Conservation (phyloP, 495 filamentous ascomycete genomes). For the Aspergillus campestris region DNA sequence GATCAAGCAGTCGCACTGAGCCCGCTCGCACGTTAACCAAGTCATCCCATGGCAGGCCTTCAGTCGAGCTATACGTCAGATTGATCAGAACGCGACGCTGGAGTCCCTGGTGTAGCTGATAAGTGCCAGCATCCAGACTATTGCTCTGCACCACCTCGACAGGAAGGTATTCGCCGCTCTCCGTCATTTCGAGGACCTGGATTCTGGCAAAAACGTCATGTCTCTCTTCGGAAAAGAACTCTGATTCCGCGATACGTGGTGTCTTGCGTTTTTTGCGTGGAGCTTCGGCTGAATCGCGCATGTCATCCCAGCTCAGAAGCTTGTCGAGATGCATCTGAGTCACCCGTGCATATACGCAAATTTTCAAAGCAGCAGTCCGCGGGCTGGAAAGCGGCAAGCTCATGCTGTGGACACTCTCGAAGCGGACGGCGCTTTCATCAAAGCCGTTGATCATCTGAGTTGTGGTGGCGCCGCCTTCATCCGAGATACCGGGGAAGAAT, state of each 20-base stretch:
- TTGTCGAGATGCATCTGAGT: slow-evolving; percentile 94
- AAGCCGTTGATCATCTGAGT: slow-evolving; percentile 93
- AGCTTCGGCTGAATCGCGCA: slow-evolving; percentile 58
- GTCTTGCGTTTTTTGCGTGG: slow-evolving; percentile 52
- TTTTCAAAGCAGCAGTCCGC: slow-evolving; percentile 63
- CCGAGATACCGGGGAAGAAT: slow-evolving; percentile 85
- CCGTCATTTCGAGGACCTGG: slow-evolving; percentile 84
- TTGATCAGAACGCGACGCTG: slow-evolving; percentile 83
- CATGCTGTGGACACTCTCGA: slow-evolving; percentile 98
- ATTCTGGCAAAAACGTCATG: slow-evolving; percentile 86
- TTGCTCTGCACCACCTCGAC: slow-evolving; percentile 85
- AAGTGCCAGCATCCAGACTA: slow-evolving; percentile 74
- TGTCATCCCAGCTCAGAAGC: slow-evolving; percentile 97
- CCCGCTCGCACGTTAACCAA: slow-evolving; percentile 67
- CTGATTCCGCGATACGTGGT: slow-evolving; percentile 75
- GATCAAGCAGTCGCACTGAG: slow-evolving; percentile 71
- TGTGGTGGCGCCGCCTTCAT: slow-evolving; percentile 84
- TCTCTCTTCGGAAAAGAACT: slow-evolving; percentile 86
- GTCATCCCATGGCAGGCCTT: slow-evolving; percentile 79
- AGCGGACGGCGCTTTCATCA: slow-evolving; percentile 87
- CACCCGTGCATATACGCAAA: slow-evolving; percentile 90
- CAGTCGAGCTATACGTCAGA: slow-evolving; percentile 80
- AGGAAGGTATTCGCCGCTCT: slow-evolving; percentile 82
- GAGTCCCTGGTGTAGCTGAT: slow-evolving; percentile 91
- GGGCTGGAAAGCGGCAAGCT: slow-evolving; percentile 84